Evolutionary conservation across 2,329 filamentous ascomycete genomes (phyloP), one percentile per base, ranked within the genome.

Genomic region (Colletotrichum zoysiae): DNA sequence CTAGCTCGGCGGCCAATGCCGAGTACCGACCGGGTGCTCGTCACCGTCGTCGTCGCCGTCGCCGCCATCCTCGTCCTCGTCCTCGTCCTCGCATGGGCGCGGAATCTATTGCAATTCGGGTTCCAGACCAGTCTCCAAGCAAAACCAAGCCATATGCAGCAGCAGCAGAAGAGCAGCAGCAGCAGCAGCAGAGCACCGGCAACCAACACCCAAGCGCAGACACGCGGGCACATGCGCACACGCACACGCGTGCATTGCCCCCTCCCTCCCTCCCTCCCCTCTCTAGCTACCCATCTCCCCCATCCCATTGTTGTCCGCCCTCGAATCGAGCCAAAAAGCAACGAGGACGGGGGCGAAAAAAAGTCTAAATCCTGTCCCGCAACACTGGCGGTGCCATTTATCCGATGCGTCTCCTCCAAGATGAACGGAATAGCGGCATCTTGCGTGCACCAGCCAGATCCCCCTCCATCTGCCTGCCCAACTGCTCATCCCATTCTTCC

Each of bases 311-410:
- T 26, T 26, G 35, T 42, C 23, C 53, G 53, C 33, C 33, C 18
- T 38, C 18, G 33, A 56, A n/a, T 56, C 53, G 20, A 38, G 20
- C 33, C 53, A n/a, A 48, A 46, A 48, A 23, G 46, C 4, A 48
- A n/a, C 20, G 4, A 23, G 20, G 20, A 46, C 11, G 9, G 18
- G 16, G 6, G 9, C 12, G 16, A 56, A 56, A 56, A 56, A 40
- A 40, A 56, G 53, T 56, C 53, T 38, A 38, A 56, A n/a, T 38
- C 33, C 9, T n/a, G 26, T 18, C 14, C n/a, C 44, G 8, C 46
- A 48, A 48, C 44, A 48, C 48, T 53, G 9, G 60, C 48, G 48
- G 53, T 56, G 16, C 48, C 48, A 63, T 63, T 53, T 63, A 63
- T 63, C 60, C 60, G 48, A 63, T 44, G 33, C 16, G 14, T 23